Percentiles rank a stretch among this genome's conserved stretches.
Conservation (phyloP, 371 early-diverging fungal genomes). For the Batkoa obscura region DNA sequence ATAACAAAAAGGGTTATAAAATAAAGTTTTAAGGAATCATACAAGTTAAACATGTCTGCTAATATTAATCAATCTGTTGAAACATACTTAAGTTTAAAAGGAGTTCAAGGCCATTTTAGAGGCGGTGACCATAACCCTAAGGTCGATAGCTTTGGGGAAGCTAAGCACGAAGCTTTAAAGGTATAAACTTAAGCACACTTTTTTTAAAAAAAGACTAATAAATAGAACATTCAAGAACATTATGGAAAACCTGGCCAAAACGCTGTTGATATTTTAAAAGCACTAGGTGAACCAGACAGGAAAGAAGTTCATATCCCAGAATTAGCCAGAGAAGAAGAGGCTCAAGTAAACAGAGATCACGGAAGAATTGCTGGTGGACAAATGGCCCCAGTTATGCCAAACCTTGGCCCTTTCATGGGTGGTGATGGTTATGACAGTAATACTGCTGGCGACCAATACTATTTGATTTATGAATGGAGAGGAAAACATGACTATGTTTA, state of each 20-base stretch:
- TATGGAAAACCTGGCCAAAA: neutral
- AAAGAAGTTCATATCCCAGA: conserved; percentile 1
- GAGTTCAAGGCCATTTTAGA: neutral
- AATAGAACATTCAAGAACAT: neutral
- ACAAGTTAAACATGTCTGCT: too few relatives aligned
- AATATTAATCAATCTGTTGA: neutral
- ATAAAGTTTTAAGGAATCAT: too few relatives aligned
- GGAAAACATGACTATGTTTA: conserved; percentile 39
- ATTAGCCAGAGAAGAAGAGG: neutral
- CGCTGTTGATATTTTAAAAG: neutral
- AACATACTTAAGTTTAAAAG: neutral
- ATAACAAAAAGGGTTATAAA: too few relatives aligned
- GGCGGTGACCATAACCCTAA: neutral
- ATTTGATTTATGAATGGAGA: conserved; percentile 38
- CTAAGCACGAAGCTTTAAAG: neutral
- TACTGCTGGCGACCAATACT: conserved; percentile 4
- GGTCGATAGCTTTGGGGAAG: neutral
- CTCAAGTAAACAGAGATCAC: neutral
- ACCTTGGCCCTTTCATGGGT: neutral
- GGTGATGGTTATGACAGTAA: neutral
- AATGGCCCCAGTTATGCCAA: neutral
- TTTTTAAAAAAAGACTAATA: neutral
- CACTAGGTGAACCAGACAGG: neutral
- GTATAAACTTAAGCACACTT: neutral
- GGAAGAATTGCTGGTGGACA: neutral